Conservation (phyloP, 1,284 basidiomycete genomes). For the Ceratobasidium sp. region DNA sequence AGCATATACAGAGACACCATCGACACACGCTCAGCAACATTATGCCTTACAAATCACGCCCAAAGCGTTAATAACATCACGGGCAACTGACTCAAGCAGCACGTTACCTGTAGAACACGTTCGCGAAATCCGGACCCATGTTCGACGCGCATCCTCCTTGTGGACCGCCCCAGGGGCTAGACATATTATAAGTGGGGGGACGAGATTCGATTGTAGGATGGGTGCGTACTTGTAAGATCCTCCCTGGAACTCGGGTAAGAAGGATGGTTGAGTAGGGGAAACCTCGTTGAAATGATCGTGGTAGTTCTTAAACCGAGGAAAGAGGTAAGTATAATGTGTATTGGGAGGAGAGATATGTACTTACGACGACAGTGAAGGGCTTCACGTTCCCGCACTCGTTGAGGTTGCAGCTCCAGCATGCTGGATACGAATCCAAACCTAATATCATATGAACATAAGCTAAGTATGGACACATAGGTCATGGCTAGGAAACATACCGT, state of each 20-base stretch:
- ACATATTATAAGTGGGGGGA: too few relatives aligned
- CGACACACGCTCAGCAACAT: conserved; percentile 46
- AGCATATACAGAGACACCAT: conserved; percentile 46
- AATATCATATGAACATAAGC: neutral
- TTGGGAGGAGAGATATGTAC: neutral
- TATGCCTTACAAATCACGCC: conserved; percentile 17
- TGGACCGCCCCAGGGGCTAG: conserved; percentile 45
- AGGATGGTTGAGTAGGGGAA: conserved; percentile 46
- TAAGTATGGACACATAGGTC: neutral
- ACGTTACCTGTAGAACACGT: conserved; percentile 43
- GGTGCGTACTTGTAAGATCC: conserved; percentile 45
- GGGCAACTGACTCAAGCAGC: neutral
- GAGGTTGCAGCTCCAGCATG: conserved; percentile 47
- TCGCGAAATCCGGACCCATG: conserved; percentile 46
- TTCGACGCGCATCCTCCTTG: conserved; percentile 44
- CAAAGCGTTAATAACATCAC: too few relatives aligned
- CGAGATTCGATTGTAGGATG: neutral
- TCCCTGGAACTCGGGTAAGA: conserved; percentile 46
- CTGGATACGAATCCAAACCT: conserved; percentile 45
- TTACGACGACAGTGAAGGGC: conserved; percentile 44
- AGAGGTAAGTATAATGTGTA: neutral
- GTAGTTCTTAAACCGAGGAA: neutral
- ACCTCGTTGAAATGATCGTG: conserved; percentile 42
- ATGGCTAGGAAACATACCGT: conserved; percentile 12
- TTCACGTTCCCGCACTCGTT: conserved; percentile 43